Evolutionary conservation across 768 basidiomycete genomes (phyloP).

Genomic region (Lactarius pseudohatsudake): DNA sequence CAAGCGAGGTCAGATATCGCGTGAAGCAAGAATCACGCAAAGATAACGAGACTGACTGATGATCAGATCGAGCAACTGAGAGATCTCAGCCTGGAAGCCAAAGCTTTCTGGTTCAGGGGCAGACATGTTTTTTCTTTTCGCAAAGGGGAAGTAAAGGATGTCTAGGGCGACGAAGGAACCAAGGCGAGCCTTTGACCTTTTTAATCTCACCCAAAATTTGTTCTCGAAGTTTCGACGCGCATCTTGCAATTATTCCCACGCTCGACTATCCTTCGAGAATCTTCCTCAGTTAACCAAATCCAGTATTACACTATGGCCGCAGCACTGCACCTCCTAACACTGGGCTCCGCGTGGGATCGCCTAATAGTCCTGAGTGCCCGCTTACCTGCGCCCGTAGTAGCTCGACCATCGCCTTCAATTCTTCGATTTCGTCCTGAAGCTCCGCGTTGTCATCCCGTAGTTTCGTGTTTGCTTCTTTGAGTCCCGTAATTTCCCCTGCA

Average conservation of each 20-base stretch:
- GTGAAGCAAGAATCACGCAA: slow-evolving; percentile 2
- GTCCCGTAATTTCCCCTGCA: slow-evolving; percentile 37
- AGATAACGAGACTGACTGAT: slow-evolving; percentile 65
- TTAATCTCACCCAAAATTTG: slow-evolving; percentile 36
- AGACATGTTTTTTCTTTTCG: slow-evolving; percentile 52
- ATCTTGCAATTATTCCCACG: slow-evolving; percentile 31
- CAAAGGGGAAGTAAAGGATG: slow-evolving; percentile 23
- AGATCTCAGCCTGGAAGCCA: slow-evolving; percentile 99
- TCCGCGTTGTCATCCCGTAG: slow-evolving; percentile 60
- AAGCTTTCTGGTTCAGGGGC: slow-evolving; percentile 64
- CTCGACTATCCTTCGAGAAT: slow-evolving; percentile 28
- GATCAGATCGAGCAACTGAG: slow-evolving; percentile 96
- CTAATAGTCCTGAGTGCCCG: slow-evolving; percentile 46
- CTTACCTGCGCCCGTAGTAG: slow-evolving; percentile 56
- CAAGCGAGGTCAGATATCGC: slow-evolving; percentile 25
- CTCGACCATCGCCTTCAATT: slow-evolving; percentile 71
- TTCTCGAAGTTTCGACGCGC: slow-evolving; percentile 49
- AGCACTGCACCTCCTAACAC: slow-evolving; percentile 20
- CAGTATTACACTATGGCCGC: slow-evolving; percentile 1
- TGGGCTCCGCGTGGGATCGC: slow-evolving; percentile 49
- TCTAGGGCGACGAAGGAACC: slow-evolving; percentile 17
- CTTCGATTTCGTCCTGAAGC: slow-evolving; percentile 57
- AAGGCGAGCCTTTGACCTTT: slow-evolving; percentile 34
- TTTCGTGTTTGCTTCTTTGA: slow-evolving; percentile 51
- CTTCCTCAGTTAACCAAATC: slow-evolving; percentile 33